Evolutionary conservation across 352 stramenopile species (phyloP), one percentile per base, ranked within the genome.

Genomic region (Phytophthora sansomeana): DNA sequence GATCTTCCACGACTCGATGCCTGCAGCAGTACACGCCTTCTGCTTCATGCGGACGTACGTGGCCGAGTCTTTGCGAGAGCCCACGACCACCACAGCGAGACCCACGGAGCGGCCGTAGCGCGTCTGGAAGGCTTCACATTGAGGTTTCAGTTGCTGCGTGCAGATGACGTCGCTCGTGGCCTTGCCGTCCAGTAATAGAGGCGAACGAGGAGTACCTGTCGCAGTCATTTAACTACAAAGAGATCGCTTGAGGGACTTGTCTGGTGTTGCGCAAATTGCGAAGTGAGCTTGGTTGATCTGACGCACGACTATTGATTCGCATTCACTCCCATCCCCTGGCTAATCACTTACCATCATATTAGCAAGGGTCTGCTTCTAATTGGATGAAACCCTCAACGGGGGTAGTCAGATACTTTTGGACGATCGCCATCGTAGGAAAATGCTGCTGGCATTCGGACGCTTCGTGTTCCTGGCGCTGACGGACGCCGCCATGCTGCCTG

Each of bases 41-140:
- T 99, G 97, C 83, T 99, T 99, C 93, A 99, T 99, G 33, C 97
- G 92, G 41, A 99, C 98, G 75, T 99, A 99, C 42, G 97, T 98
- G 38, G 85, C 87, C 52, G 96, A 99, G 81, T 99, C 98, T 48
- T 89, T 94, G 38, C 97, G 83, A 33, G 86, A 75, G 50, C 97
- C 98, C 11, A 99, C 96, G 48, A 99, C 85, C 32, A 99, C 94
- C 6, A 99, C 96, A 13, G 97, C 98, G n/a, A 99, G 81, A 0
- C 98, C 97, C n/a, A 91, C 78, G 5, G 96, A 91, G 13, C 79
- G 87, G 11, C 80, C 74, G 59, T 82, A 65, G 6, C 30, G 35
- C 57, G 64, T 41, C 13, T 58, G 49, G 44, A 98, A 90, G n/a
- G 63, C 61, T 2, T 58, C 69, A 30, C 82, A 90, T 49, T 90